phyloP scores from a whole-genome alignment of 345 rosid genomes.

The Eucalyptus globulus region DNA sequence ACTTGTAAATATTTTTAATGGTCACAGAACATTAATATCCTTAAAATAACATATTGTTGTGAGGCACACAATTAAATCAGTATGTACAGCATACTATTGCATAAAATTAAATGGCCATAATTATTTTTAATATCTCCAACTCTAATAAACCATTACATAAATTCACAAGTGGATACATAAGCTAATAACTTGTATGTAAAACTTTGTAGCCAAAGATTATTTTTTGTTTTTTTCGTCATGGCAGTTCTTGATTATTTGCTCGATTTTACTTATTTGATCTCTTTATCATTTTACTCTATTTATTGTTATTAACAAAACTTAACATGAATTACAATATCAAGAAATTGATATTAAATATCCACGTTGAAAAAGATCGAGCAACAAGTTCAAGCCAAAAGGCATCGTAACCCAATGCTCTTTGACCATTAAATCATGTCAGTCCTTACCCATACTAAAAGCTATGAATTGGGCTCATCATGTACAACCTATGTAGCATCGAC shows the following conservation, averaged over 20 bases:
- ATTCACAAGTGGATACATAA: not conserved
- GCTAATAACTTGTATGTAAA: not conserved
- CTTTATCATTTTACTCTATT: not conserved
- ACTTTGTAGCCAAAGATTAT: not conserved
- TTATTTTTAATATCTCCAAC: not conserved
- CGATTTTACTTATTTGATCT: not conserved
- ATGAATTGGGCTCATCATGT: not conserved
- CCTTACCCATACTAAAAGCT: not conserved
- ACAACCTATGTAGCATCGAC: too few relatives aligned
- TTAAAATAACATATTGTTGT: not conserved
- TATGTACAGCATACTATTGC: not conserved
- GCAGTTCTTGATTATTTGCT: not conserved
- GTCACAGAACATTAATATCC: not conserved
- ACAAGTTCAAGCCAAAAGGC: not conserved
- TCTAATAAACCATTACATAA: not conserved
- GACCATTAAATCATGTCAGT: not conserved
- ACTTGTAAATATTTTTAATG: not conserved
- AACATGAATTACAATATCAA: not conserved
- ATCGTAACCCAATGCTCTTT: not conserved
- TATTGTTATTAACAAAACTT: not conserved
- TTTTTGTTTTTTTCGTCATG: not conserved
- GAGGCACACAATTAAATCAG: not conserved
- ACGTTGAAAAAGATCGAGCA: not conserved
- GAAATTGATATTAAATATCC: not conserved
- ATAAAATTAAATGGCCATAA: not conserved